Conservation (phyloP, 441 rosid species). For the Bocquillonia castaneifolia region DNA sequence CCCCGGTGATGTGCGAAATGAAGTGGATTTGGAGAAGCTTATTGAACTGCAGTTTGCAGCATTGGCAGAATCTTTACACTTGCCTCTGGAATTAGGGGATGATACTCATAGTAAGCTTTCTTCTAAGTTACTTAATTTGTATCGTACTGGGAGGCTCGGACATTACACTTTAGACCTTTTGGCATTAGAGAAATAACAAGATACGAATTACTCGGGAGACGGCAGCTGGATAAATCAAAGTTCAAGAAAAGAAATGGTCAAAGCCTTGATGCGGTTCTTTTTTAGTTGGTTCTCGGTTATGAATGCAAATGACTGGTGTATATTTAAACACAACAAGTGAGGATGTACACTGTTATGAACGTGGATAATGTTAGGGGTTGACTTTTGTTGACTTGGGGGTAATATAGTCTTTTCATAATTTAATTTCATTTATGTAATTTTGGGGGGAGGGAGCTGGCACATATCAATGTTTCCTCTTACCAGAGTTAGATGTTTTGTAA, state of each 20-base stretch:
- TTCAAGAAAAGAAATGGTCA: too few species aligned
- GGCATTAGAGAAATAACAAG: neutral
- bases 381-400: too few species aligned
- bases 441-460: too few species aligned
- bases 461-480: too few species aligned
- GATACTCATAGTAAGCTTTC: conserved; percentile 39
- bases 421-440: too few species aligned
- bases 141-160: conserved; percentile 68
- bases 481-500: too few species aligned
- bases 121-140: conserved; percentile 51
- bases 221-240: too few species aligned
- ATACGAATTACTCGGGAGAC: neutral
- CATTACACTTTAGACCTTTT: conserved; percentile 43
- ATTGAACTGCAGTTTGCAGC: conserved; percentile 39
- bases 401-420: too few species aligned
- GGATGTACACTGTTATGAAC: too few species aligned
- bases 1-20: conserved; percentile 29
- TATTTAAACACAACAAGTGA: too few species aligned
- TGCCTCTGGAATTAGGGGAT: conserved; percentile 32
- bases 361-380: too few species aligned
- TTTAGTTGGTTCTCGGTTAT: neutral
- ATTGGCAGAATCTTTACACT: conserved; percentile 36
- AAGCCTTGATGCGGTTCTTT: too few species aligned
- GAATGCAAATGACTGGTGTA: neutral
- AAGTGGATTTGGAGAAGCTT: conserved; percentile 36